phyloP scores from a whole-genome alignment of 345 rosid genomes.

The Aethionema arabicum region DNA sequence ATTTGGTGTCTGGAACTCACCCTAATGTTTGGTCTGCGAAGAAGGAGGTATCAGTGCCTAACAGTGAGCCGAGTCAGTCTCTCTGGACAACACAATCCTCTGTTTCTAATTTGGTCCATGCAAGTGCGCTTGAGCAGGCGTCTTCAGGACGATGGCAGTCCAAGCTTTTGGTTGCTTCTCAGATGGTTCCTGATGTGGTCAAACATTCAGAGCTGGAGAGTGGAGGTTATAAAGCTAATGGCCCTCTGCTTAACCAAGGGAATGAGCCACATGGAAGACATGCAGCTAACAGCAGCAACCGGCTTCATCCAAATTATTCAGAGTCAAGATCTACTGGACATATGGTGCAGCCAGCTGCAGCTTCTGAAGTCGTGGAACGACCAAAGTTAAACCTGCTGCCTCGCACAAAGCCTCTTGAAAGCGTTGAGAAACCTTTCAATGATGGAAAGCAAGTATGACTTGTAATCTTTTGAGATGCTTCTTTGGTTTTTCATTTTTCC shows the following conservation, averaged over 20 bases:
- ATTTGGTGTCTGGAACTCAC: slow-evolving; percentile 38
- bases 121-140: slow-evolving; percentile 70
- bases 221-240: slow-evolving; percentile 40
- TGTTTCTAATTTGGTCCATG: slow-evolving; percentile 59
- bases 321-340: slow-evolving; percentile 44
- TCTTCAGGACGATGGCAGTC: slow-evolving; percentile 83
- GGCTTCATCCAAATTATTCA: slow-evolving; percentile 38
- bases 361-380: slow-evolving; percentile 52
- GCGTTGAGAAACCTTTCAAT: slow-evolving; percentile 39
- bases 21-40: slow-evolving; percentile 59
- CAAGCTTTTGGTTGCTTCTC: slow-evolving; percentile 49
- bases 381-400: slow-evolving; percentile 72
- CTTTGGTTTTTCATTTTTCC: slow-evolving; percentile 19
- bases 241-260: slow-evolving; percentile 29
- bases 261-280: slow-evolving; percentile 37
- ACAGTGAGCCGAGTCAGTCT: slow-evolving; percentile 46
- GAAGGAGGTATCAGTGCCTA: slow-evolving; percentile 47
- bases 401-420: slow-evolving; percentile 61
- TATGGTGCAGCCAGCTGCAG: slow-evolving; percentile 39
- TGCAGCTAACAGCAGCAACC: slow-evolving; percentile 30
- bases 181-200: slow-evolving; percentile 39
- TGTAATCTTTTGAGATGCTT: slow-evolving; percentile 6
- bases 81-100: slow-evolving; percentile 49
- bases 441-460: slow-evolving; percentile 48
- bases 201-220: slow-evolving; percentile 46